A percentile compares a stretch with the other conserved stretches of the same genome.
Evolutionary conservation across 345 rosid genomes (phyloP).

Genomic region (Aurinia saxatilis): DNA sequence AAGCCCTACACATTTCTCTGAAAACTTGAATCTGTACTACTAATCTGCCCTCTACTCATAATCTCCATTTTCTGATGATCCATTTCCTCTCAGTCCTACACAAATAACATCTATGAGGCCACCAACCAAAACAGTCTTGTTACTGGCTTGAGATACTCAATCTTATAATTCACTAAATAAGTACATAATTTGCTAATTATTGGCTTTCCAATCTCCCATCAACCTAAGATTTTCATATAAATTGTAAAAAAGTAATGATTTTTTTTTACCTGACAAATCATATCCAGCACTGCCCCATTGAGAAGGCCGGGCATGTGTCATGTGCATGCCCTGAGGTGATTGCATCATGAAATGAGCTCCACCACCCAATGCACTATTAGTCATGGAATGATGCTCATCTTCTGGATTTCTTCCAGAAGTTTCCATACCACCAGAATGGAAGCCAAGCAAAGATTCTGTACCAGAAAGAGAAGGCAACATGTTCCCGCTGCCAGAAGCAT

Average conservation of each 20-base stretch:
- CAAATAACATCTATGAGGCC: constrained; percentile 4
- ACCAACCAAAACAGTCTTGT: not conserved
- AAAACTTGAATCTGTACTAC: constrained; percentile 22
- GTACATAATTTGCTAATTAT: not conserved
- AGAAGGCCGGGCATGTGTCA: constrained; percentile 32
- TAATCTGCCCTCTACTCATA: constrained; percentile 44
- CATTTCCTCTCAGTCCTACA: constrained; percentile 48
- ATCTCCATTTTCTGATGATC: constrained; percentile 62
- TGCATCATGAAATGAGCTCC: constrained; percentile 51
- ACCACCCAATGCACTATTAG: constrained; percentile 25
- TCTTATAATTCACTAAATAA: not conserved
- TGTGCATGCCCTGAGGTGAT: constrained; percentile 40
- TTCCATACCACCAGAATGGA: constrained; percentile 37
- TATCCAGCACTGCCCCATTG: constrained; percentile 49
- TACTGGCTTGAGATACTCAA: not conserved
- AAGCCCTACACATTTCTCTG: constrained; percentile 16
- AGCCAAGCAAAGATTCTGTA: constrained; percentile 35
- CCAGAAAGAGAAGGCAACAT: constrained; percentile 50
- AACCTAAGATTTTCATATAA: not conserved
- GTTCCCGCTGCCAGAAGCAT: constrained; percentile 42
- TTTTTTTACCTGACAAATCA: constrained; percentile 46
- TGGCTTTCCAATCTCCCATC: not conserved
- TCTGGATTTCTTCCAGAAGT: constrained; percentile 46
- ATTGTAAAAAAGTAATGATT: not conserved
- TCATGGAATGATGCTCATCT: constrained; percentile 37